Base-by-base conservation (phyloP, 805 yeast species). In the Candida lessepsii region DNA sequence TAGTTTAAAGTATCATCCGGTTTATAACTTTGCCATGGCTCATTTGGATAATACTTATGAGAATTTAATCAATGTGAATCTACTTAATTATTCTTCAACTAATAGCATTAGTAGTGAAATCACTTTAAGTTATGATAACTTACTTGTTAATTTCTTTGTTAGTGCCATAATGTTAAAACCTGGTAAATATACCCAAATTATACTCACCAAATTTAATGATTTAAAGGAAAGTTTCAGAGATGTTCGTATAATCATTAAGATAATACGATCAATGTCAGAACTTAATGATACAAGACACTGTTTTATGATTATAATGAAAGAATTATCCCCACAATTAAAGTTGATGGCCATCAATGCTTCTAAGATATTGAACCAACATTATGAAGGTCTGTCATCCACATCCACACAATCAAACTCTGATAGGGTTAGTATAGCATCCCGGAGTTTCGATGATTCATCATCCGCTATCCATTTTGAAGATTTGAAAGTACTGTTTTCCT, bases 81-180 rank as follows among this genome's bases (percentile, higher is more conserved):
- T 51, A 8, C 33, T 46, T 16, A 51, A 50, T 11, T 44, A 35
- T 30, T 17, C 44, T 5, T 9, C 42, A 1, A 33, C 34, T 28
- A 20, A 13, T n/a, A n/a, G n/a, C n/a, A n/a, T n/a, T n/a, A n/a
- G n/a, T n/a, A n/a, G n/a, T n/a, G n/a, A n/a, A n/a, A n/a, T n/a
- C n/a, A 29, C 39, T 9, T 13, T 20, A n/a, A 41, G 48, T 11
- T 60, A 54, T 44, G 59, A 57, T 24, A 46, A 48, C 15, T 47
- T 63, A 13, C 19, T 51, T 6, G 53, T 61, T 2, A 57, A 62
- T 33, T 60, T 63, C 28, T 63, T 51, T 41, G 54, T 62, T 1
- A 62, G 68, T 5, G 72, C 73, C 5, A 54, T 65, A 5, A 50
- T 60, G 46, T 44, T 67, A 27, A 56, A 61, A 35, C 68, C 71